A percentile compares a stretch with the other conserved stretches of the same genome.
These are phyloP conservation scores for Phylloporus sp. DNA, from an alignment of 1,284 basidiomycete genomes.

Conservation along the genomic window DNA sequence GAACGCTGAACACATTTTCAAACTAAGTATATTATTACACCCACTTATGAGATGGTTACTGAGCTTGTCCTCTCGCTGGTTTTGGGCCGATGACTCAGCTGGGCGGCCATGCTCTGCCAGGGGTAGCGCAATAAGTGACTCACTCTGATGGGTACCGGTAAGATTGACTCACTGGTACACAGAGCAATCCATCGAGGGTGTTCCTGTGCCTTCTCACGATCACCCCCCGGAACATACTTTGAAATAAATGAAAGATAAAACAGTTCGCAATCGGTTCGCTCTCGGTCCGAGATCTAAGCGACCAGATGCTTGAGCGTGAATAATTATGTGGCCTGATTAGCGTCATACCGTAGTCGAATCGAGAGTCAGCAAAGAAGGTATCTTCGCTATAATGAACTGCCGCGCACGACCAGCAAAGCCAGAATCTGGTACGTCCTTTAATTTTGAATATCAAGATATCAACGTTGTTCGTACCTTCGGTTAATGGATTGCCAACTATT, in stretches of 20 bases:
- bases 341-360: constrained; percentile 69
- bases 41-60: constrained; percentile 65
- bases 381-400: constrained; percentile 72
- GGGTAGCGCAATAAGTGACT: constrained; percentile 1
- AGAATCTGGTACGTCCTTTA: constrained; percentile 38
- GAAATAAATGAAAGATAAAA: constrained; percentile 77
- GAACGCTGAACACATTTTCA: constrained; percentile 16
- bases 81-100: constrained; percentile 39
- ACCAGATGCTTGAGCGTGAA: constrained; percentile 22
- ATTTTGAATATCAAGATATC: constrained; percentile 2
- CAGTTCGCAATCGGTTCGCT: constrained; percentile 86
- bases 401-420: constrained; percentile 53
- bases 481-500: constrained; percentile 64
- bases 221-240: constrained; percentile 46
- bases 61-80: constrained; percentile 54
- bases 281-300: constrained; percentile 65
- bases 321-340: background rate
- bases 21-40: constrained; percentile 19
- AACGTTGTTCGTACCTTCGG: constrained; percentile 46
- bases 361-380: constrained; percentile 64
- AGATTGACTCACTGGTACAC: constrained; percentile 57
- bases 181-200: constrained; percentile 70
- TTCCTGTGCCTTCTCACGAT: constrained; percentile 47
- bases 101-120: constrained; percentile 67
- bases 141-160: constrained; percentile 1